Evolutionary conservation across 768 basidiomycete species (phyloP).

Genomic region (Rhodotorula toruloides): DNA sequence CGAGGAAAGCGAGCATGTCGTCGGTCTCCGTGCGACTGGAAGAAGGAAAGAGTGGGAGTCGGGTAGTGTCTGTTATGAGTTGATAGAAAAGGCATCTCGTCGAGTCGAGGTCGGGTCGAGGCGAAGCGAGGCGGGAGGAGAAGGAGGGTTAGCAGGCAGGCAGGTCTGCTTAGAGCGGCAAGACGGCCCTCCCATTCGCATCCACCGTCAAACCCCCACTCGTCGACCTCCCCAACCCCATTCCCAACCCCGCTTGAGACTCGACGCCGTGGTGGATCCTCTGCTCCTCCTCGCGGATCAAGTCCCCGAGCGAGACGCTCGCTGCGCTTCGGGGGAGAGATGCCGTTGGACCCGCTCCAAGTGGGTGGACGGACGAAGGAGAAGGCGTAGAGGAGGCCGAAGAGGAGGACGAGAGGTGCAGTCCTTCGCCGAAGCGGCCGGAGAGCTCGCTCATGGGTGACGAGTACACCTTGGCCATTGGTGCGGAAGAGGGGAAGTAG

Average conservation of each 20-base stretch:
- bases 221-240: not conserved
- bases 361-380: too few species aligned
- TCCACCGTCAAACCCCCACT: conserved; percentile 13
- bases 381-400: not conserved
- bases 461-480: conserved; percentile 13
- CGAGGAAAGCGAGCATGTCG: not conserved
- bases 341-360: not conserved
- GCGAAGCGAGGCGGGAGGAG: not conserved
- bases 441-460: conserved; percentile 5
- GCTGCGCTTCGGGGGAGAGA: not conserved
- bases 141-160: not conserved
- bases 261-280: not conserved
- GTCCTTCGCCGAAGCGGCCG: not conserved
- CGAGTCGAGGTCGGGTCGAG: too few species aligned
- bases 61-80: too few species aligned
- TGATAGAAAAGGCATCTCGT: too few species aligned
- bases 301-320: not conserved
- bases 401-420: too few species aligned
- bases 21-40: too few species aligned
- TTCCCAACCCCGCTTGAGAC: not conserved
- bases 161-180: conserved; percentile 3
- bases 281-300: not conserved
- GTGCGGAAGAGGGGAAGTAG: not conserved
- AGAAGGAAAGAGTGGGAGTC: too few species aligned
- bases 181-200: conserved; percentile 14